Evolutionary conservation across 768 basidiomycete species (phyloP).

Genomic region (Leccinum imitatum): DNA sequence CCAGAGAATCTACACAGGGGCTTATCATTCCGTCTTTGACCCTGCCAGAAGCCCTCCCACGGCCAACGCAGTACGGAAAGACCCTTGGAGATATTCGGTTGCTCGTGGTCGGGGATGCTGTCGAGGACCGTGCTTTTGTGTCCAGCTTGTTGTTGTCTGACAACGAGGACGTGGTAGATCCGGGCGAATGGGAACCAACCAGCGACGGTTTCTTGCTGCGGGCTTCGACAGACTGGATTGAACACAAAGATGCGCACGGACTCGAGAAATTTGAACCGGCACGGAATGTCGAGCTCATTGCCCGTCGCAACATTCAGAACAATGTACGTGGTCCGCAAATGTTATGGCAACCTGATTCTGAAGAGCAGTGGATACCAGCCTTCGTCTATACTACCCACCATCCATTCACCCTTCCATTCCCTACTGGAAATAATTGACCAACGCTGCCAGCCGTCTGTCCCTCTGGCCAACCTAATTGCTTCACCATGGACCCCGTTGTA

Average conservation of each 20-base stretch:
- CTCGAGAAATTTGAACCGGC: conserved; percentile 65
- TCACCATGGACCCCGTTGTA: conserved; percentile 58
- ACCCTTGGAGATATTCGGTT: conserved; percentile 62
- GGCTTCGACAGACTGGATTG: conserved; percentile 73
- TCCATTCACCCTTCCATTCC: conserved; percentile 57
- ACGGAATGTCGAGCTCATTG: conserved; percentile 62
- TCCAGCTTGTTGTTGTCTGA: conserved; percentile 54
- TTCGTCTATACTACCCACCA: conserved; percentile 39
- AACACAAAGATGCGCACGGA: conserved; percentile 62
- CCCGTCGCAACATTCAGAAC: conserved; percentile 41
- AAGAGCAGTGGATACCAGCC: conserved; percentile 21
- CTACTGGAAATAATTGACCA: conserved; percentile 55
- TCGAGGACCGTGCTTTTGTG: conserved; percentile 35
- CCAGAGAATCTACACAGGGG: conserved; percentile 44
- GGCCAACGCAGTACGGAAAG: conserved; percentile 67
- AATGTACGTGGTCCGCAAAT: conserved; percentile 41
- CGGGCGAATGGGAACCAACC: conserved; percentile 55
- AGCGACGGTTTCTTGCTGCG: conserved; percentile 44
- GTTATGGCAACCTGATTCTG: conserved; percentile 5
- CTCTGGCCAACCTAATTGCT: conserved; percentile 53
- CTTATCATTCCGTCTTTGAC: conserved; percentile 70
- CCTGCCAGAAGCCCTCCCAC: conserved; percentile 58
- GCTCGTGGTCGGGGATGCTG: conserved; percentile 51
- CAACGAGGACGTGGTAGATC: conserved; percentile 68
- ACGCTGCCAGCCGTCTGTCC: conserved; percentile 48